A percentile compares a stretch with the other conserved stretches of the same genome.
phyloP scores from a whole-genome alignment of 805 yeast species.

The Metschnikowia hibisci region DNA sequence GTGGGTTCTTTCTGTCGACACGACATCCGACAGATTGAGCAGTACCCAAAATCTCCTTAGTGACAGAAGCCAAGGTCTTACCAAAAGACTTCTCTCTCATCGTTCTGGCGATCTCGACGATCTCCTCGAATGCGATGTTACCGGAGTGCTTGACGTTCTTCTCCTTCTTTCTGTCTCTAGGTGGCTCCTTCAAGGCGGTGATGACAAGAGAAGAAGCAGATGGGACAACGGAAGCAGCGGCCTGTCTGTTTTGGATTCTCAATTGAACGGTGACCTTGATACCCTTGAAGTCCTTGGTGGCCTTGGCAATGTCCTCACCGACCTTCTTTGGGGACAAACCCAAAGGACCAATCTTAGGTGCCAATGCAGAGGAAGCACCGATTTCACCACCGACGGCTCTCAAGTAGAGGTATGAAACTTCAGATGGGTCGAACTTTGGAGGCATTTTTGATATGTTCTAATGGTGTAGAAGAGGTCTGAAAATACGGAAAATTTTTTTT shows the following conservation, averaged over 20 bases:
- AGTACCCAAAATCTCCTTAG: slow-evolving; percentile 99
- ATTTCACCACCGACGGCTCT: slow-evolving; percentile 99
- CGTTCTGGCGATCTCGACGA: slow-evolving; percentile 94
- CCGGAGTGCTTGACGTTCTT: slow-evolving; percentile 99
- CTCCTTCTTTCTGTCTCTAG: slow-evolving; percentile 99
- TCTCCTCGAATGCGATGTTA: slow-evolving; percentile 95
- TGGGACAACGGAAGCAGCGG: slow-evolving; percentile 97
- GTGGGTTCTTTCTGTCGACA: slow-evolving; percentile 99
- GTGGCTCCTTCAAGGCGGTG: slow-evolving; percentile 99
- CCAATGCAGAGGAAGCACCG: slow-evolving; percentile 99
- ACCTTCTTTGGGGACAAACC: slow-evolving; percentile 99
- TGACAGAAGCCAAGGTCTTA: slow-evolving; percentile 92
- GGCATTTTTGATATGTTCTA: slow-evolving; percentile 55
- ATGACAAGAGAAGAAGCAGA: slow-evolving; percentile 98
- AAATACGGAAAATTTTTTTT: slow-evolving; percentile 15
- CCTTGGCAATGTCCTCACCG: slow-evolving; percentile 99
- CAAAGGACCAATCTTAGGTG: slow-evolving; percentile 99
- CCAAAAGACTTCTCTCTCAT: slow-evolving; percentile 98
- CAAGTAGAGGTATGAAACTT: slow-evolving; percentile 96
- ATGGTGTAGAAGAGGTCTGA: slow-evolving; percentile 13
- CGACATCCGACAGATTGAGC: slow-evolving; percentile 99
- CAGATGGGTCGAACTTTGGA: slow-evolving; percentile 98
- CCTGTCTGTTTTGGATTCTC: slow-evolving; percentile 99
- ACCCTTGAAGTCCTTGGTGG: slow-evolving; percentile 98
- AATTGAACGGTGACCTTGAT: slow-evolving; percentile 98